Evolutionary conservation across 192 early-diverging fungal species (phyloP).

Genomic region (Coemansia sp.): DNA sequence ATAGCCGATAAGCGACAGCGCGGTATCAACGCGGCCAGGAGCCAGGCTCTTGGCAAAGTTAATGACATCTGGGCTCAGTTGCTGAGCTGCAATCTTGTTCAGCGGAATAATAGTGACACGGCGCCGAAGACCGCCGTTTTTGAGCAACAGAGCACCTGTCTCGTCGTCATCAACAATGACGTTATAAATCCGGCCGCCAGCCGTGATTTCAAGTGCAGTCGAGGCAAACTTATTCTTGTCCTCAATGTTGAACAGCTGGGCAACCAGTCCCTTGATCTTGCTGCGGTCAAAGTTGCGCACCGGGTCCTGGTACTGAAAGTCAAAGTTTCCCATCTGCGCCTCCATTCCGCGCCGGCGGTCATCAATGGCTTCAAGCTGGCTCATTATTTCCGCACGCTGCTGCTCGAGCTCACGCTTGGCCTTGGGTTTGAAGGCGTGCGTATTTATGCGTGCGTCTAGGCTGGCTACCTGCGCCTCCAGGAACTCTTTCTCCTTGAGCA

Average conservation of each 20-base stretch:
- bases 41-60: conserved; percentile 76
- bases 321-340: conserved; percentile 60
- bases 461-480: conserved; percentile 29
- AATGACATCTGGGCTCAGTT: conserved; percentile 39
- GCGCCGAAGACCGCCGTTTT: conserved; percentile 72
- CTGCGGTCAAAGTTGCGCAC: conserved; percentile 82
- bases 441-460: conserved; percentile 20
- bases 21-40: conserved; percentile 86
- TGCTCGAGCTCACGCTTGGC: conserved; percentile 40
- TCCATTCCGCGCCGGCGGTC: conserved; percentile 45
- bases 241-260: conserved; percentile 78
- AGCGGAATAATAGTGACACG: conserved; percentile 91
- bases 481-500: conserved; percentile 51
- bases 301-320: conserved; percentile 86
- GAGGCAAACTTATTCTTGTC: conserved; percentile 64
- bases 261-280: conserved; percentile 92
- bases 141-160: conserved; percentile 76
- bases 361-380: conserved; percentile 40
- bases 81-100: conserved; percentile 80
- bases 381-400: conserved; percentile 29
- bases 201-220: conserved; percentile 89
- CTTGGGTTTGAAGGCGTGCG: conserved; percentile 35
- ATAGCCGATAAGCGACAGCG: conserved; percentile 79
- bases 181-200: conserved; percentile 92
- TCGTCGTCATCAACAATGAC: conserved; percentile 92